Percentiles rank a stretch among this genome's conserved stretches.
phyloP scores from a whole-genome alignment of 208 protist species.

The Perkinsela sp. region DNA sequence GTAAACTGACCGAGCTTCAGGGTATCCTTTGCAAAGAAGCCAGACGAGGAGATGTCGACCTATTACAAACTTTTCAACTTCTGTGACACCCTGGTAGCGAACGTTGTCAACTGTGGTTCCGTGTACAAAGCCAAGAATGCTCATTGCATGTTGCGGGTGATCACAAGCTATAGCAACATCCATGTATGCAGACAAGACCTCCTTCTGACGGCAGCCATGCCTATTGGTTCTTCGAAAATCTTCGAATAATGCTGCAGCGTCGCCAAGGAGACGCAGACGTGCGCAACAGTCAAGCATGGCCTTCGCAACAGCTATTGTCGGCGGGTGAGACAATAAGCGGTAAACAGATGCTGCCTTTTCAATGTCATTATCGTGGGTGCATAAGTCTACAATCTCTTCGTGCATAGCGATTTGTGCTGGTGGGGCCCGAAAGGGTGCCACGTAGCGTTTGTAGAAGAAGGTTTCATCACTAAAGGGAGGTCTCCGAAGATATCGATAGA shows the following conservation, averaged over 20 bases:
- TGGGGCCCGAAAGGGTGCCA: constrained; percentile 25
- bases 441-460: constrained; percentile 37
- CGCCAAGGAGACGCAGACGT: constrained; percentile 25
- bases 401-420: constrained; percentile 12
- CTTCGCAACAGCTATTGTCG: constrained; percentile 52
- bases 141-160: background rate
- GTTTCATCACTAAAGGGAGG: constrained; percentile 60
- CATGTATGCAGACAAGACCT: background rate
- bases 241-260: constrained; percentile 57
- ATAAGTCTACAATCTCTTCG: constrained; percentile 31
- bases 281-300: constrained; percentile 48
- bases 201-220: background rate
- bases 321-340: constrained; percentile 34
- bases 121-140: background rate
- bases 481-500: constrained; percentile 57
- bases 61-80: background rate
- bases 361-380: constrained; percentile 21
- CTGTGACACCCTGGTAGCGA: background rate
- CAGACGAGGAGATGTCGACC: background rate
- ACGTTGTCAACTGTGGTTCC: background rate
- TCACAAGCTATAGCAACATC: background rate
- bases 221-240: constrained; percentile 8
- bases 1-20: background rate
- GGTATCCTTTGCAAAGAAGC: background rate
- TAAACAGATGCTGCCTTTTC: constrained; percentile 61